Base-by-base conservation (phyloP, 106 monocot genomes). In the Iris macrosiphon region DNA sequence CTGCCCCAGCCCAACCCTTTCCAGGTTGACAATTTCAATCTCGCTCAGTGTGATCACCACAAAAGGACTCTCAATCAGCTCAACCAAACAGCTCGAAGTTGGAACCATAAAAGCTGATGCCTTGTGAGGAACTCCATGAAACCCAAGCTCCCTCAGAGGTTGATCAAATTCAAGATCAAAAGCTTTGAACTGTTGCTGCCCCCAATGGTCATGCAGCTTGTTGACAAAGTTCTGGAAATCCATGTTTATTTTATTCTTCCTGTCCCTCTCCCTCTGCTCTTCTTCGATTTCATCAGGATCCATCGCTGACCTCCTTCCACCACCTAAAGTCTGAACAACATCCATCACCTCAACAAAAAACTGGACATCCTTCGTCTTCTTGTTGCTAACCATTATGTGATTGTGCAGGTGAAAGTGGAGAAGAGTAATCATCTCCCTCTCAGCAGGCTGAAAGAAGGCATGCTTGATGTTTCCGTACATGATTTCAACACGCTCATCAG, bases 331-430 rank as follows among this genome's bases (percentile, higher is more conserved):
- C 63, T 96, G 95, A 49, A 96, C 95, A 24, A 89, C 82, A 72
- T 96, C 95, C 95, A 96, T 96, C 63, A 96, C 95, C 52, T 96
- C 95, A 9, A 89, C 77, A 67, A 79, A 96, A 45, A 96, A 89
- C 60, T 96, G 95, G 8, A 96, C 85, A 63, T 96, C 95, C 43
- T 82, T 77, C 3, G 89, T 89, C 79, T 96, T 96, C 71, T 75
- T 96, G 66, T 78, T 96, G 11, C 95, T 89, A 18, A 89, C 95
- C 95, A 96, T 96, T 12, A 96, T 89, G 53, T 96, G 95, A 57
- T 96, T 89, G 47, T 96, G 95, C 20, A 96, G 62, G 61, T 82
- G 95, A 44, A 89, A 89, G 24, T 96, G 95, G 9, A 96, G 40
- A 23, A 96, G 76, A 0, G 95, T 96, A 19, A 96, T 96, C 95